A percentile compares a stretch with the other conserved stretches of the same genome.
Evolutionary conservation across 164 flowering plant species (phyloP).

Genomic region (Chimonanthus praecox): DNA sequence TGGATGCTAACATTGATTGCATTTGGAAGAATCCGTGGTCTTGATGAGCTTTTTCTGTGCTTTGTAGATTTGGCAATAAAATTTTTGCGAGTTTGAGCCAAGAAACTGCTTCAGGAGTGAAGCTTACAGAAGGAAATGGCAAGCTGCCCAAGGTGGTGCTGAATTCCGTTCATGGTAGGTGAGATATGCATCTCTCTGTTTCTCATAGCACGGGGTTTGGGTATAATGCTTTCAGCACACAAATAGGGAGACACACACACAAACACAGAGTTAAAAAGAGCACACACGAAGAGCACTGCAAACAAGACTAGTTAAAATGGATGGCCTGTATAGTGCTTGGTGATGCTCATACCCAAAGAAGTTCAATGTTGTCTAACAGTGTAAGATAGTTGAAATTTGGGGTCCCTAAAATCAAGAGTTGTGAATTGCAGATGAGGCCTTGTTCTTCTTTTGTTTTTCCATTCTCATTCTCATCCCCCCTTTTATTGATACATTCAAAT

Average conservation of each 20-base stretch:
- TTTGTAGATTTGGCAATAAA: neutral
- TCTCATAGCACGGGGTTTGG: neutral
- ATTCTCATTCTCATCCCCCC: too few relatives aligned
- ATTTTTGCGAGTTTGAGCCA: conserved; percentile 42
- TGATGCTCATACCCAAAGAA: neutral
- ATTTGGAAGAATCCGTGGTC: neutral
- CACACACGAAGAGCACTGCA: too few relatives aligned
- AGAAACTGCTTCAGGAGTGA: conserved; percentile 39
- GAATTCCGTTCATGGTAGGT: conserved; percentile 58
- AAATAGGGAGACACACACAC: neutral
- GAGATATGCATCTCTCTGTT: neutral
- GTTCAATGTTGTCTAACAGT: too few relatives aligned
- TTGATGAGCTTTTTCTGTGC: neutral
- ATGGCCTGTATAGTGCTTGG: neutral
- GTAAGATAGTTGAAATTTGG: too few relatives aligned
- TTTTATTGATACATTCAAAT: too few relatives aligned
- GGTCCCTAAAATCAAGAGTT: too few relatives aligned
- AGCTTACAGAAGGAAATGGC: conserved; percentile 58
- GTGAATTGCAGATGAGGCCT: too few relatives aligned
- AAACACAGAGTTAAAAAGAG: too few relatives aligned
- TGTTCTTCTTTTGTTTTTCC: too few relatives aligned
- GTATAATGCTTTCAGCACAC: neutral
- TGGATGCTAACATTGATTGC: neutral
- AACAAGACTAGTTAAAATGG: neutral
- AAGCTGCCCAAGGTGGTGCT: conserved; percentile 68